These are phyloP conservation scores for Sambucus nigra DNA, from an alignment of 129 eudicot species.

Conservation along the genomic window DNA sequence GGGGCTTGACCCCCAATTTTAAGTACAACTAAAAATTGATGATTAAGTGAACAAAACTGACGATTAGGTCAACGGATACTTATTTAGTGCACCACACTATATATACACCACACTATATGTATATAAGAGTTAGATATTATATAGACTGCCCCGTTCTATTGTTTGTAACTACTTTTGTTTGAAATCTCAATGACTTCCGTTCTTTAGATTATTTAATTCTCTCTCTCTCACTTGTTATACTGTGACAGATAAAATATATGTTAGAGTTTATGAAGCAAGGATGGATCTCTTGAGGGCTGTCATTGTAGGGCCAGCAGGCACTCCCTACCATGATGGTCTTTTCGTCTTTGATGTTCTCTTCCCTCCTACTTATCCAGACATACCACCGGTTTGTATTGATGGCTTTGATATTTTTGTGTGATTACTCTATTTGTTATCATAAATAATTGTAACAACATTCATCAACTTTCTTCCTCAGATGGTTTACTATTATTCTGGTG, in stretches of 20 bases:
- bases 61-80: no score
- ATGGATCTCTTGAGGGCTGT: conserved; percentile 83
- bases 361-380: conserved; percentile 48
- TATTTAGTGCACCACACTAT: no score
- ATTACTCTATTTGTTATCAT: not conserved
- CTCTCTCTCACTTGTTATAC: conserved; percentile 4
- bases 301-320: conserved; percentile 66
- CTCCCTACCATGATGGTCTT: conserved; percentile 82
- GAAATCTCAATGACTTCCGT: not conserved
- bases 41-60: no score
- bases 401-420: not conserved
- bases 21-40: no score
- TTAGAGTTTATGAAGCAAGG: conserved; percentile 58
- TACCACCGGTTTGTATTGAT: conserved; percentile 48
- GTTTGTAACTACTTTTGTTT: no score
- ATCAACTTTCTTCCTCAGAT: conserved; percentile 28
- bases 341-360: conserved; percentile 60
- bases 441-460: not conserved
- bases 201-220: not conserved
- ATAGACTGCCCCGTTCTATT: no score
- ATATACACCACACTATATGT: no score
- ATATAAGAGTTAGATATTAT: no score
- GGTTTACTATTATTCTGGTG: conserved; percentile 64
- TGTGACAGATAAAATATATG: conserved; percentile 48
- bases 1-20: no score